These are phyloP conservation scores for Pichia cactophila DNA, from an alignment of 1,139 yeast species.

Conservation along the genomic window DNA sequence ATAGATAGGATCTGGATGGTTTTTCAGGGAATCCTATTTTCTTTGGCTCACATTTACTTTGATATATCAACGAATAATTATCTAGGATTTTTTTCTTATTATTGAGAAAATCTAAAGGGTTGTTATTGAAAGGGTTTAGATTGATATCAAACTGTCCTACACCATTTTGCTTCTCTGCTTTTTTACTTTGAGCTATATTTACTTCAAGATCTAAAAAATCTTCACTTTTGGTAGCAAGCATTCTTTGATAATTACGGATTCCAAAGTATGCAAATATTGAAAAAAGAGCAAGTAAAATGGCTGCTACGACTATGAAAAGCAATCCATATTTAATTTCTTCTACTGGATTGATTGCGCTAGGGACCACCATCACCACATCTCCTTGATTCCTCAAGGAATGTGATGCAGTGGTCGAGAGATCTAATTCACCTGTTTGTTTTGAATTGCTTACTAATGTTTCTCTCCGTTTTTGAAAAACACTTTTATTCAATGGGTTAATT, in stretches of 20 bases:
- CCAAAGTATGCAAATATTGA: slow-evolving; percentile 4
- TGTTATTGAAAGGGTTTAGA: too few relatives aligned
- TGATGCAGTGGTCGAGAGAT: too few relatives aligned
- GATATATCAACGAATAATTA: too few relatives aligned
- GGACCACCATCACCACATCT: slow-evolving; percentile 6
- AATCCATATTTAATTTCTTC: slow-evolving; percentile 3
- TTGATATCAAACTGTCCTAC: neutral
- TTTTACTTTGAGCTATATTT: too few relatives aligned
- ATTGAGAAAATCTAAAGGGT: too few relatives aligned
- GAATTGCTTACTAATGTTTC: neutral
- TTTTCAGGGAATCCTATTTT: too few relatives aligned
- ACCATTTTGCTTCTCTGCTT: too few relatives aligned
- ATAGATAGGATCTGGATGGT: too few relatives aligned
- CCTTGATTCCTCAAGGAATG: neutral
- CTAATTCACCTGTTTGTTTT: neutral
- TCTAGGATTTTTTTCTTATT: too few relatives aligned
- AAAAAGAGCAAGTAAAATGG: neutral
- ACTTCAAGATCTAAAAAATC: neutral
- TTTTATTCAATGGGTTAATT: neutral
- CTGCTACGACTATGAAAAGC: neutral
- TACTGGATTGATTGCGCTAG: neutral
- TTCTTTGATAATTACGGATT: neutral
- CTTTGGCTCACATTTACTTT: too few relatives aligned
- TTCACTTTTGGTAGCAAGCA: neutral
- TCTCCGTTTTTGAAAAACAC: too few relatives aligned